Conservation (phyloP, 495 filamentous ascomycete genomes). For the Penicillium lagena region DNA sequence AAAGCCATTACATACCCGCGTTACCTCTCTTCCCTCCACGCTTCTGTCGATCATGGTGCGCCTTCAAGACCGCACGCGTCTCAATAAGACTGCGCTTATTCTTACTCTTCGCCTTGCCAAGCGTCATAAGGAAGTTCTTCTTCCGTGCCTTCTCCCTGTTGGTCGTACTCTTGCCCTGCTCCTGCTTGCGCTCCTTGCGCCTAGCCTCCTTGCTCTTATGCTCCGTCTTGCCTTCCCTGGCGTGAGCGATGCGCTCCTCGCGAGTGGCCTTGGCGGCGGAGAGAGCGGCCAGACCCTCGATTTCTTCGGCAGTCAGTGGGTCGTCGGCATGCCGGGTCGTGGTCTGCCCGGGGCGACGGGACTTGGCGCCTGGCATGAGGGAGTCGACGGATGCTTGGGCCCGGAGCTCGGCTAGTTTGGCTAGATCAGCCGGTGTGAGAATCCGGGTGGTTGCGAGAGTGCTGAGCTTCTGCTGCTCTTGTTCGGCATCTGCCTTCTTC, state of each 20-base stretch:
- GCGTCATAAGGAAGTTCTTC: slow-evolving; percentile 98
- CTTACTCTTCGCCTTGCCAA: slow-evolving; percentile 89
- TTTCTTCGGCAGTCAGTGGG: slow-evolving; percentile 77
- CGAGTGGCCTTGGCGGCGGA: slow-evolving; percentile 68
- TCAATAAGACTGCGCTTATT: slow-evolving; percentile 87
- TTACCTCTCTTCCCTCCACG: slow-evolving; percentile 80
- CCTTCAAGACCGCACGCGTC: slow-evolving; percentile 68
- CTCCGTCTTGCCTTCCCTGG: slow-evolving; percentile 68
- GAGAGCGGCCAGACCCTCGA: slow-evolving; percentile 64
- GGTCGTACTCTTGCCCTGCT: slow-evolving; percentile 87
- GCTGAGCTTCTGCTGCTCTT: slow-evolving; percentile 40
- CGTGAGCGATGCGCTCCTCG: slow-evolving; percentile 74
- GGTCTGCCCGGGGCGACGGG: slow-evolving; percentile 31
- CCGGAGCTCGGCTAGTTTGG: slow-evolving; percentile 85
- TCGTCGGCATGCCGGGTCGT: slow-evolving; percentile 67
- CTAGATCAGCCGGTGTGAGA: slow-evolving; percentile 85
- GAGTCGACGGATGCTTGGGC: slow-evolving; percentile 64
- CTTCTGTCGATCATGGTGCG: slow-evolving; percentile 77
- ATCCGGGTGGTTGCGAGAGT: slow-evolving; percentile 80
- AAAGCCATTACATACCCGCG: slow-evolving; percentile 16
- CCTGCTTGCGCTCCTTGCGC: slow-evolving; percentile 75
- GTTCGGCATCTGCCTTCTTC: slow-evolving; percentile 8
- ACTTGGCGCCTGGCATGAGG: slow-evolving; percentile 38
- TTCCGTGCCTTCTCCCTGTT: slow-evolving; percentile 94
- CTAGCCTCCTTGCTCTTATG: slow-evolving; percentile 77